Base-by-base conservation (phyloP, 2,329 filamentous ascomycete species). In the Fusarium sp. region DNA sequence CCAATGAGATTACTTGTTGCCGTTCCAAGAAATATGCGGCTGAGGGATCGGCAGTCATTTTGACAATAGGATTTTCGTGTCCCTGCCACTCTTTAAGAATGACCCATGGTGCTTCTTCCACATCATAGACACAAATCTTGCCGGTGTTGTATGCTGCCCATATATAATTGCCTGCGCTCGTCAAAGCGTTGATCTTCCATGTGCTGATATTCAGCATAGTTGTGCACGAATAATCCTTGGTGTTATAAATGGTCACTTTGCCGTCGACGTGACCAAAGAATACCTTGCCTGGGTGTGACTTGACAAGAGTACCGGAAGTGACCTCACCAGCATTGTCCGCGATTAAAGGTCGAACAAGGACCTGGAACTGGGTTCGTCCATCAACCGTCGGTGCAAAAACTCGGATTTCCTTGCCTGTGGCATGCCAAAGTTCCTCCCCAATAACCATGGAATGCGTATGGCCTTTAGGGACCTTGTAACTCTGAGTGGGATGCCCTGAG, bases 141-240 rank as follows among this genome's bases (percentile, higher is more conserved):
- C 96, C 96, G 0, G 92, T 97, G 77, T 95, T 97, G 81, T 94
- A 98, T 4, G 91, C 95, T 30, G 94, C 93, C 96, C 96, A 99
- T 1, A 99, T 84, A 74, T 93, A 88, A 63, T 90, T 87, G 7
- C 94, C 94, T 4, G 94, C 91, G 10, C 93, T 92, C 3, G 90
- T 88, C 55, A 99, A 83, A 36, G 92, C 90, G 77, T 94, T 97
- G 79, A 99, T 97, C 80, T 97, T 98, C 85, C 97, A 98, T 15
- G 94, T 87, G 78, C 94, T 98, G 72, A 97, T 87, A 74, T 89
- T 97, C 63, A 98, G 83, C 36, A 97, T 85, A 7, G 88, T 89
- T n/a, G 97, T 76, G 73, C 93, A 97, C 1, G 88, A 82, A 76
- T 92, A 96, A 73, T 94, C 89, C 26, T 84, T 86, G 26, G 88